Evolutionary conservation across 2,329 filamentous ascomycete genomes (phyloP).

Genomic region (Ophiostoma angusticollis): DNA sequence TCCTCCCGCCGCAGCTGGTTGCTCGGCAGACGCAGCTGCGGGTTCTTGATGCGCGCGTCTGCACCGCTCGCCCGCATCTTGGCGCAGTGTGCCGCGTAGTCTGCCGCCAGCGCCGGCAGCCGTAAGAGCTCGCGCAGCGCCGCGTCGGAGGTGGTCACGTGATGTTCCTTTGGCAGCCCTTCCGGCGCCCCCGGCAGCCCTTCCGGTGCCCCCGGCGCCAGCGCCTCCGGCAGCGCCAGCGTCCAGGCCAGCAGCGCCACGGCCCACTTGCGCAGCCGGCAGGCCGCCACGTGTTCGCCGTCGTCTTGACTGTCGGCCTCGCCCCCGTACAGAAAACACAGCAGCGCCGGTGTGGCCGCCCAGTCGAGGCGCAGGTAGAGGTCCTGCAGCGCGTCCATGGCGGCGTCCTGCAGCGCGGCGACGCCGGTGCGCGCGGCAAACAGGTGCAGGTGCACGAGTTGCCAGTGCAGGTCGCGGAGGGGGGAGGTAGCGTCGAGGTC

Average conservation of each 20-base stretch:
- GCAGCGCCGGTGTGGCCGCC: slow-evolving; percentile 39
- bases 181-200: no score
- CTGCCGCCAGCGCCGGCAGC: slow-evolving; percentile 33
- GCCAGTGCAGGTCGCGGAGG: slow-evolving; percentile 37
- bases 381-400: slow-evolving; percentile 47
- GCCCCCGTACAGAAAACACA: slow-evolving; percentile 41
- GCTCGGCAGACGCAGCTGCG: slow-evolving; percentile 43
- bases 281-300: slow-evolving; percentile 35
- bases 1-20: slow-evolving; percentile 44
- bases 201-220: no score
- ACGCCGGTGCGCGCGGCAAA: slow-evolving; percentile 41
- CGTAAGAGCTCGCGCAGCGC: slow-evolving; percentile 27
- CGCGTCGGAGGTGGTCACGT: slow-evolving; percentile 15
- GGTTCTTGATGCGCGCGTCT: slow-evolving; percentile 45
- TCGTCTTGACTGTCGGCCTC: no score
- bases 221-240: no score
- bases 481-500: not conserved
- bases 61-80: slow-evolving; percentile 39
- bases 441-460: slow-evolving; percentile 42
- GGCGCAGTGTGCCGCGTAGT: slow-evolving; percentile 38
- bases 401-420: slow-evolving; percentile 38
- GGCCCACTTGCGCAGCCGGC: slow-evolving; percentile 44
- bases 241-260: slow-evolving; percentile 49
- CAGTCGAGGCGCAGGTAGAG: slow-evolving; percentile 46
- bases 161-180: no score